A percentile compares a stretch with the other conserved stretches of the same genome.
These are phyloP conservation scores for Musa itinerans DNA, from an alignment of 176 grass and related monocot species.

Conservation along the genomic window DNA sequence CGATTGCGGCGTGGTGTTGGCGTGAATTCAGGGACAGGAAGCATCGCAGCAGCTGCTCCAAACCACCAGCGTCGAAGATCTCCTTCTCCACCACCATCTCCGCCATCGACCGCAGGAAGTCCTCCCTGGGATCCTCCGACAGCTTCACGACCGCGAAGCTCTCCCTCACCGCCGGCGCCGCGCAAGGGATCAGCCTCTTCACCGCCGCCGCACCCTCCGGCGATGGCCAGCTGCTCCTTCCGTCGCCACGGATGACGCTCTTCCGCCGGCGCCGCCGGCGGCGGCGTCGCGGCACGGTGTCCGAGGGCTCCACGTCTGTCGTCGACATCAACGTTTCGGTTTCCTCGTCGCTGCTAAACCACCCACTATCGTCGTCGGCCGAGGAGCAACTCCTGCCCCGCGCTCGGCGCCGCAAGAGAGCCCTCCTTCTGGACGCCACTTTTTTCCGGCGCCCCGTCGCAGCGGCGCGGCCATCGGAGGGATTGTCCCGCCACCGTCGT, in stretches of 20 bases:
- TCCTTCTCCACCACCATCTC: conserved; percentile 78
- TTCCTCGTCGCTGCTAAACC: conserved; percentile 52
- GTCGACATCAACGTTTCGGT: conserved; percentile 19
- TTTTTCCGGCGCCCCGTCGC: background rate
- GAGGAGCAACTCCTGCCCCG: background rate
- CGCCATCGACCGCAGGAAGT: conserved; percentile 82
- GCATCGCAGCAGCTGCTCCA: conserved; percentile 72
- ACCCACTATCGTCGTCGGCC: conserved; percentile 44
- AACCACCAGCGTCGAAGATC: conserved; percentile 63
- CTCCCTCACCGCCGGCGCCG: conserved; percentile 24
- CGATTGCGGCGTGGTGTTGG: conserved; percentile 55
- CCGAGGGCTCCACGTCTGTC: conserved; percentile 33
- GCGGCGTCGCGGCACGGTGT: background rate
- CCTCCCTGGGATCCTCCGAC: conserved; percentile 57
- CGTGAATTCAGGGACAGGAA: conserved; percentile 67
- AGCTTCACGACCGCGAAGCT: conserved; percentile 84
- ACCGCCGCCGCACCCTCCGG: background rate
- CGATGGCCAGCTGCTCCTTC: background rate
- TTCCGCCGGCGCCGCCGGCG: background rate
- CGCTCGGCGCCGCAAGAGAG: background rate
- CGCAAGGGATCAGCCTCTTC: background rate
- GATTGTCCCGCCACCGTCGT: conserved; percentile 3
- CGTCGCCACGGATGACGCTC: background rate
- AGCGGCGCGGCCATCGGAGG: background rate
- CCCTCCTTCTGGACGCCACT: conserved; percentile 25